Evolutionary conservation across 352 stramenopile species (phyloP), one percentile per base, ranked within the genome.

Genomic region (Pythium aphanidermatum): DNA sequence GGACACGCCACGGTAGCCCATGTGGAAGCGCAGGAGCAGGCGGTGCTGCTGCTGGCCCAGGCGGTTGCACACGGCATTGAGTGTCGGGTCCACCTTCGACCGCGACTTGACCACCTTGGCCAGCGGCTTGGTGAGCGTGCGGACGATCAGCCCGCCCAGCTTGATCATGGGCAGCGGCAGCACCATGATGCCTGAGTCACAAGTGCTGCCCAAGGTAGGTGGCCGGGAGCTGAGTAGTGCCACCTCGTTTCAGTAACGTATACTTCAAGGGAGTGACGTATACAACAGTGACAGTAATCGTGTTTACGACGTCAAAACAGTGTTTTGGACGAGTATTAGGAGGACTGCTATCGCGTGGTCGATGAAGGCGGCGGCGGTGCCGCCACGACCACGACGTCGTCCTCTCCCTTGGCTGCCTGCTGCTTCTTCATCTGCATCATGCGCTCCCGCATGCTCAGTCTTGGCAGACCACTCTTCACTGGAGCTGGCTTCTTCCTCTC

Each of bases 91-190:
- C 34, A 75, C 64, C 46, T 95, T 96, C 21, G 91, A 90, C 32
- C 86, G 87, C 50, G 90, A 73, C 46, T 97, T 83, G 53, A 94
- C 70, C 36, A 90, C 77, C 48, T 97, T 96, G 16, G 85, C 86
- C 36, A 92, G 73, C 5, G 88, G 82, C 52, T 92, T 92, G 44
- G 80, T 92, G 29, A 89, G 64, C 51, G 80, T 87, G 46, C 80
- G 77, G 24, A 85, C 65, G 66, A 92, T 71, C 45, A 92, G 63
- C 21, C 80, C 80, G 40, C 80, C 80, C 17, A 92, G 50, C 60
- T 92, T 92, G 56, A 92, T 82, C 74, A 92, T 80, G 26, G 80
- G 80, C 52, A 92, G 58, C 62, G 58, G 58, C 31, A 68, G 55
- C 45, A 71, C 51, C 53, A 65, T 64, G 42, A 41, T 44, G 31